Evolutionary conservation across 1,284 basidiomycete species (phyloP).

Genomic region (Cystobasidiaceae sp.): DNA sequence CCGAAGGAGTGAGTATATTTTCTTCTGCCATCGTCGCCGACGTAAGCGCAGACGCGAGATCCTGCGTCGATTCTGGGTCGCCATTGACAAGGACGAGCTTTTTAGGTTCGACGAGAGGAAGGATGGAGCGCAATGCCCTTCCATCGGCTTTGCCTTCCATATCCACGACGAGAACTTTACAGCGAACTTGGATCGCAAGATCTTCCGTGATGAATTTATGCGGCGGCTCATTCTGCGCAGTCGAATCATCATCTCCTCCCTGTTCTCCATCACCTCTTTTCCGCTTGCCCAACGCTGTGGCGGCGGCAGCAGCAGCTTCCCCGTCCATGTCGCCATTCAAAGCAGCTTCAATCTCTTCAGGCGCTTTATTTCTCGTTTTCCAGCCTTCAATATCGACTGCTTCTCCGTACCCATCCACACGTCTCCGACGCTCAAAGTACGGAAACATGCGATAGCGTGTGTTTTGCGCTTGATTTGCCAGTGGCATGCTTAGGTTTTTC

Average conservation of each 20-base stretch:
- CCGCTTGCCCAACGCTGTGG: constrained; percentile 26
- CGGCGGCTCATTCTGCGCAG: constrained; percentile 63
- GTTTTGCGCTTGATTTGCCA: constrained; percentile 65
- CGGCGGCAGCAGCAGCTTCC: constrained; percentile 49
- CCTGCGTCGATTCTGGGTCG: constrained; percentile 58
- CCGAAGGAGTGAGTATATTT: constrained; percentile 74
- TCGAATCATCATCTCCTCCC: constrained; percentile 57
- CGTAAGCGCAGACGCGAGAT: constrained; percentile 70
- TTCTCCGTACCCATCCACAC: constrained; percentile 94
- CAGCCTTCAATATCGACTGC: constrained; percentile 89
- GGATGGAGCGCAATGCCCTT: constrained; percentile 90
- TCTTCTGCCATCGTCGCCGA: constrained; percentile 76
- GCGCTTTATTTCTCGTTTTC: constrained; percentile 72
- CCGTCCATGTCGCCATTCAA: constrained; percentile 54
- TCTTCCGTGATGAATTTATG: constrained; percentile 80
- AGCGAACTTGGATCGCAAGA: constrained; percentile 70
- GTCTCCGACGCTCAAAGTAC: constrained; percentile 82
- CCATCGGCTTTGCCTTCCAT: constrained; percentile 95
- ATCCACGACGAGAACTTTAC: constrained; percentile 83
- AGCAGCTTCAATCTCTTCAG: constrained; percentile 62
- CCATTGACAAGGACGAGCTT: constrained; percentile 89
- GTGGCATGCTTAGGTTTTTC: constrained; percentile 70
- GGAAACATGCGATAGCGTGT: constrained; percentile 95
- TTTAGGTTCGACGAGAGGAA: constrained; percentile 91
- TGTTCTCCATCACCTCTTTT: constrained; percentile 68